These are phyloP conservation scores for Leccinum disarticulatum DNA, from an alignment of 768 basidiomycete species.

Conservation along the genomic window DNA sequence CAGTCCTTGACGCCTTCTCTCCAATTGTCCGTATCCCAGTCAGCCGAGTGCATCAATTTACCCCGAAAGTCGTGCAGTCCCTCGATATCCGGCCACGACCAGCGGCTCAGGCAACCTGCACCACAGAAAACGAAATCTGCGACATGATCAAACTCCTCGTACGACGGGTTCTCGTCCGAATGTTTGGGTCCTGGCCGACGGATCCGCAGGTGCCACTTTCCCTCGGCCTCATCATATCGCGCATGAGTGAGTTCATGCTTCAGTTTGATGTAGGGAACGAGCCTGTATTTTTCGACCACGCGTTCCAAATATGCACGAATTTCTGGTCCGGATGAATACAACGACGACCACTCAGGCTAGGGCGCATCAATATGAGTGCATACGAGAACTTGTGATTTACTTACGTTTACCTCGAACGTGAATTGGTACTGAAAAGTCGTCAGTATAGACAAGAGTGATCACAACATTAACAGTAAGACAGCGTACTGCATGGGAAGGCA, in stretches of 20 bases:
- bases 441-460: background rate
- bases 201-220: constrained; percentile 58
- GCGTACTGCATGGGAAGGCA: constrained; percentile 55
- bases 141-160: constrained; percentile 50
- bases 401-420: constrained; percentile 54
- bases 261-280: constrained; percentile 53
- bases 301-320: constrained; percentile 54
- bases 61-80: constrained; percentile 60
- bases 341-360: constrained; percentile 59
- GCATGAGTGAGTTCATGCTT: constrained; percentile 54
- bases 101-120: constrained; percentile 52
- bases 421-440: constrained; percentile 51
- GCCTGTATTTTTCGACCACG: constrained; percentile 56
- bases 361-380: background rate
- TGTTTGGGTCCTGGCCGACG: constrained; percentile 29
- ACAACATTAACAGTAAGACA: constrained; percentile 1
- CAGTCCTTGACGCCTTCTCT: constrained; percentile 47
- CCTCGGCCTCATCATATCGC: constrained; percentile 46
- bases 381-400: background rate
- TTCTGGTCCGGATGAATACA: constrained; percentile 59
- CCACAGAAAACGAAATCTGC: constrained; percentile 59
- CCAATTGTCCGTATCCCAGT: constrained; percentile 52
- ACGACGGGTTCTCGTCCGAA: constrained; percentile 20
- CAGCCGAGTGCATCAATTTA: constrained; percentile 59
- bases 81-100: constrained; percentile 67